Evolutionary conservation across 352 stramenopile species (phyloP).

Genomic region (Achlya hypogyna): DNA sequence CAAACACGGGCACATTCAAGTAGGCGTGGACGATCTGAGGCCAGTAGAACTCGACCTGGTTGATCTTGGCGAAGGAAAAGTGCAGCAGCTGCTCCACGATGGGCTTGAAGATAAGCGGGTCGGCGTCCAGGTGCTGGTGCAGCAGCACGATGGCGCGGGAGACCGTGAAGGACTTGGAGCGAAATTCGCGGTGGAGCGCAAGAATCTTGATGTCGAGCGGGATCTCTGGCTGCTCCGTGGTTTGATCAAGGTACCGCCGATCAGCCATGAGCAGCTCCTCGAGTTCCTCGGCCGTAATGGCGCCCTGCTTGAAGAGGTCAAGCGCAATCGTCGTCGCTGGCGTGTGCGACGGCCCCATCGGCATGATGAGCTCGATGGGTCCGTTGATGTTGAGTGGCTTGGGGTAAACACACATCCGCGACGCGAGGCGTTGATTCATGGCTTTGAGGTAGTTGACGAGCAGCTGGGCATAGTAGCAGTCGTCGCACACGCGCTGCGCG

Average conservation of each 20-base stretch:
- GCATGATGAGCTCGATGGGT: constrained; percentile 82
- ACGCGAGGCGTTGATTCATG: constrained; percentile 78
- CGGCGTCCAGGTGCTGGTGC: constrained; percentile 76
- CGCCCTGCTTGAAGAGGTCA: constrained; percentile 67
- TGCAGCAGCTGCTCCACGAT: constrained; percentile 77
- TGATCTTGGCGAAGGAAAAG: constrained; percentile 82
- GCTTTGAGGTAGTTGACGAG: constrained; percentile 80
- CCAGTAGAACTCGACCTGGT: constrained; percentile 89
- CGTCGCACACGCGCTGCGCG: constrained; percentile 77
- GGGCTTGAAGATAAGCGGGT: constrained; percentile 78
- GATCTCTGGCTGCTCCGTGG: constrained; percentile 74
- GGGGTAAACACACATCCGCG: constrained; percentile 77
- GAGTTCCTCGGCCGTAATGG: constrained; percentile 81
- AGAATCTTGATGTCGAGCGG: constrained; percentile 80
- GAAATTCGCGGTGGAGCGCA: constrained; percentile 80
- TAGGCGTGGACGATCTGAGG: constrained; percentile 86
- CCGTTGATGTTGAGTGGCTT: constrained; percentile 75
- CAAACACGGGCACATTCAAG: constrained; percentile 79
- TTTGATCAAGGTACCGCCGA: constrained; percentile 75
- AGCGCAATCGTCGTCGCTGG: constrained; percentile 81
- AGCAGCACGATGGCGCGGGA: constrained; percentile 79
- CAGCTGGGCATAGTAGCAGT: constrained; percentile 75
- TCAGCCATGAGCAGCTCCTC: constrained; percentile 79
- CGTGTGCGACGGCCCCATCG: constrained; percentile 69
- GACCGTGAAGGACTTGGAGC: constrained; percentile 63